Base-by-base conservation (phyloP, 2,329 filamentous ascomycete species). In the Stromatinia cepivora region DNA sequence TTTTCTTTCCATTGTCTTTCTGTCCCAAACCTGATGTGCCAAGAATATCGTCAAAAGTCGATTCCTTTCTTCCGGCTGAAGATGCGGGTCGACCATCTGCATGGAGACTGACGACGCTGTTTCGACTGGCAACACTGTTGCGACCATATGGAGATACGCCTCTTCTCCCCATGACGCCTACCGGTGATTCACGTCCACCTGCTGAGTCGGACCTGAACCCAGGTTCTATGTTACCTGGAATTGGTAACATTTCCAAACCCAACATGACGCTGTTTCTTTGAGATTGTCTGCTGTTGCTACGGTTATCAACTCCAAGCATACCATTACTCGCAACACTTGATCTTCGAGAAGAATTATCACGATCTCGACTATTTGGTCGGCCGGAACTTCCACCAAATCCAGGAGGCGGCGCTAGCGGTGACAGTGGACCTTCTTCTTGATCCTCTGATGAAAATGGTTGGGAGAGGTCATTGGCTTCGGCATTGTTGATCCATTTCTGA, bases 1-100 rank as follows among this genome's bases (percentile, higher is more conserved):
- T 73, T 66, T 72, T 73, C 70, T 73, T 75, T 54, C 70, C 69
- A 67, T 75, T 72, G 20, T 70, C 77, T 78, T 81, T 56, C 45
- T 57, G 34, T 82, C 75, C 81, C 82, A 79, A 81, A 81, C 48
- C 75, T 69, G n/a, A 75, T 70, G 42, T 76, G 77, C 11, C 80
- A 79, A 85, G 76, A 48, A 85, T 85, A 62, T 85, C 83, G 71
- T 85, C 83, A 74, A 85, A 85, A 0, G 83, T 85, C 13, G 67
- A 70, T 31, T 70, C 73, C 28, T 56, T 67, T 36, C 57, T 71
- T 28, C 61, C 63, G 11, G 65, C 58, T 13, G 56, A 65, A 48
- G 53, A 62, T 52, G 22, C 36, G 1, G 69, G 61, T 31, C 58
- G 61, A 52, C 34, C 46, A 39, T 64, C 61, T 1, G 34, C 15